A percentile compares a stretch with the other conserved stretches of the same genome.
These are phyloP conservation scores for Somion occarium DNA, from an alignment of 1,284 basidiomycete species.

Conservation along the genomic window DNA sequence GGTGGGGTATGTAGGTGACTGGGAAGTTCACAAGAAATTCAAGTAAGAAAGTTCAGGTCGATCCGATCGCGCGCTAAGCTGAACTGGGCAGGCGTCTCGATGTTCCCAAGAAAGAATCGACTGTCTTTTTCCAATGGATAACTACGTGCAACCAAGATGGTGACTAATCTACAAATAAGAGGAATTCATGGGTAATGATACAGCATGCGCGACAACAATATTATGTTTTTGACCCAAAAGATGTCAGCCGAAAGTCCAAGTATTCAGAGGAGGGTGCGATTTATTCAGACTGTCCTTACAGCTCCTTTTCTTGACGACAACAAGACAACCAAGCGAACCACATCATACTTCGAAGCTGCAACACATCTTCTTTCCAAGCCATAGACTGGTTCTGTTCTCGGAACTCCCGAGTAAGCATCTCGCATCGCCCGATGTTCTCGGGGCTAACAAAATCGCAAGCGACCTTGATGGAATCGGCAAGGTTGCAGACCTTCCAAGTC, in stretches of 20 bases:
- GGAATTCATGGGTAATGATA: neutral
- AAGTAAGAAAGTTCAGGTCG: neutral
- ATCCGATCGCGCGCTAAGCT: neutral
- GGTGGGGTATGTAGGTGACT: neutral
- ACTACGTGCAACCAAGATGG: neutral
- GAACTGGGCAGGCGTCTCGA: neutral
- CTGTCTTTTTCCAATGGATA: neutral
- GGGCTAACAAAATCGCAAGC: constrained; percentile 96
- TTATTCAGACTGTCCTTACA: constrained; percentile 17
- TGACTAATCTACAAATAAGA: neutral
- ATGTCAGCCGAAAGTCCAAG: too few relatives aligned
- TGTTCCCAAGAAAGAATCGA: neutral
- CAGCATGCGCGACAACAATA: neutral
- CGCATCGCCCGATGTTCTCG: constrained; percentile 85
- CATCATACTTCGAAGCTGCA: constrained; percentile 89
- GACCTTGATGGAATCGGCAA: constrained; percentile 92
- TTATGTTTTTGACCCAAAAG: too few relatives aligned
- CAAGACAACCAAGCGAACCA: constrained; percentile 88
- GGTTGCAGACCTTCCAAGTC: constrained; percentile 74
- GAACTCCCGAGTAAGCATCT: constrained; percentile 84
- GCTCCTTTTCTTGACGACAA: constrained; percentile 42
- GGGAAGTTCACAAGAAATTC: neutral
- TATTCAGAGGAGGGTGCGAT: neutral
- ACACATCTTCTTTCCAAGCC: constrained; percentile 92
- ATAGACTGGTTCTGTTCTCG: constrained; percentile 80